These are phyloP conservation scores for Talaromyces sp. DNA, from an alignment of 2,329 filamentous ascomycete genomes.

Conservation along the genomic window DNA sequence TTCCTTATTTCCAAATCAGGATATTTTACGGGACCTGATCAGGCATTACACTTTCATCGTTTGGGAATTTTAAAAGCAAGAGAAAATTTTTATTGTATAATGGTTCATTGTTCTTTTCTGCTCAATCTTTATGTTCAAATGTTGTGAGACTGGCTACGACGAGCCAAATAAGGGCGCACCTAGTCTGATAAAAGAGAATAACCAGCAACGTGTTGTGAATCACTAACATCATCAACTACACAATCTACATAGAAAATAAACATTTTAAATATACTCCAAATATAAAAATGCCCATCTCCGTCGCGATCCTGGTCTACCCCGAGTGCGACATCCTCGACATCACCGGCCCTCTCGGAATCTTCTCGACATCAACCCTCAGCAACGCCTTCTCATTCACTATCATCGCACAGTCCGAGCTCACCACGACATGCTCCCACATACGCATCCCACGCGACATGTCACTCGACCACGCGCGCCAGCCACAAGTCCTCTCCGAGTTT, in stretches of 20 bases:
- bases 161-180: neutral
- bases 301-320: neutral
- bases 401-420: neutral
- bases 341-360: neutral
- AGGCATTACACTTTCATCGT: no score
- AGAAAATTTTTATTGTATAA: neutral
- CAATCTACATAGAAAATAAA: no score
- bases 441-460: conserved; percentile 5
- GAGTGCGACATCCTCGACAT: neutral
- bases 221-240: no score
- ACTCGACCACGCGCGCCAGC: neutral
- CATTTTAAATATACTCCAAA: neutral
- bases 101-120: no score
- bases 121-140: neutral
- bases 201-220: no score
- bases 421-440: conserved; percentile 1
- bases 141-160: neutral
- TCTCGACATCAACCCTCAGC: neutral
- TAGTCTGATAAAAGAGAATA: neutral
- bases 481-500: neutral
- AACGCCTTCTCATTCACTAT: neutral
- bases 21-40: no score
- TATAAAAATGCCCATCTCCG: conserved; percentile 1
- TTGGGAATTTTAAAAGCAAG: no score
- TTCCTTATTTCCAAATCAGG: no score